Evolutionary conservation across 2,329 filamentous ascomycete species (phyloP).

Genomic region (Calonectria honghensis): DNA sequence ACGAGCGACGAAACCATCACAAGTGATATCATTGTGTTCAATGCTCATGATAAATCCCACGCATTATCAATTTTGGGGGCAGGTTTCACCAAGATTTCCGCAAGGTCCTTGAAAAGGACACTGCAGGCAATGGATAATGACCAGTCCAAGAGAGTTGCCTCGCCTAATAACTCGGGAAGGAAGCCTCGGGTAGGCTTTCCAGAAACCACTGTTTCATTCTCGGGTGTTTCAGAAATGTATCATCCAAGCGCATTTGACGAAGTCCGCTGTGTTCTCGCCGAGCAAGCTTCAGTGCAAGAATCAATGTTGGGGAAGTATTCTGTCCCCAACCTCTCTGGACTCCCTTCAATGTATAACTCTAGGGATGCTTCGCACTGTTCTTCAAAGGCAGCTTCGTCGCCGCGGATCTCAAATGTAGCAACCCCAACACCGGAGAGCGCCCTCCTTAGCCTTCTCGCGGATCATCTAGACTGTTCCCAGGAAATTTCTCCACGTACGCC

Average conservation of each 20-base stretch:
- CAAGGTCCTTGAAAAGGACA: not conserved
- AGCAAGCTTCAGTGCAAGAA: too few relatives aligned
- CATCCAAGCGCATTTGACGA: too few relatives aligned
- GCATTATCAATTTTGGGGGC: not conserved
- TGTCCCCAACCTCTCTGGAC: not conserved
- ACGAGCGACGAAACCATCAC: not conserved
- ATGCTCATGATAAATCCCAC: not conserved
- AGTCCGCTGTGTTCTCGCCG: too few relatives aligned
- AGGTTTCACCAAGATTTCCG: not conserved
- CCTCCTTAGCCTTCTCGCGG: not conserved
- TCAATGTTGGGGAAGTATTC: not conserved
- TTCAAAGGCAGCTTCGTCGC: not conserved
- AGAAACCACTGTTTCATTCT: not conserved
- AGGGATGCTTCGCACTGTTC: not conserved
- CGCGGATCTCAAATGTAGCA: not conserved
- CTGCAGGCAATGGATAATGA: not conserved
- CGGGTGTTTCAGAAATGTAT: not conserved
- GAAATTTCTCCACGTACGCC: not conserved
- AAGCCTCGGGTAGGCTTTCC: not conserved
- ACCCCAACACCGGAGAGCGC: not conserved
- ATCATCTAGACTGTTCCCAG: conserved; percentile 2
- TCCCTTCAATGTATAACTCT: not conserved
- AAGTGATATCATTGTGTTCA: conserved; percentile 1
- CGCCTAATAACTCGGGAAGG: not conserved
- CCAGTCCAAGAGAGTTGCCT: not conserved